These are phyloP conservation scores for Umbilicus rupestris DNA, from an alignment of 164 flowering plant genomes.

Conservation along the genomic window DNA sequence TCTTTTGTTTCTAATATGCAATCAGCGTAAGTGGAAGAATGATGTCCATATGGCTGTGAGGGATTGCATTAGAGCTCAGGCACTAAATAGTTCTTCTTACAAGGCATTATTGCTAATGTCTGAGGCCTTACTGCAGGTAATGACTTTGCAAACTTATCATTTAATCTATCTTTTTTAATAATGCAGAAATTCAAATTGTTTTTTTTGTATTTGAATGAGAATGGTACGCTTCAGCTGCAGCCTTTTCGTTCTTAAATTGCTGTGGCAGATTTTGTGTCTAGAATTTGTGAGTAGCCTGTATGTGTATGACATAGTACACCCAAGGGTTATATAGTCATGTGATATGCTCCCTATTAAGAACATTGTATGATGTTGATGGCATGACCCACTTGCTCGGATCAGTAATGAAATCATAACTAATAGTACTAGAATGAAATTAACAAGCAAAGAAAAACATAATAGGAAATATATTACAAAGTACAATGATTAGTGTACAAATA, in stretches of 20 bases:
- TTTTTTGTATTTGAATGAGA: not conserved
- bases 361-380: not conserved
- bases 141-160: not conserved
- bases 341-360: not conserved
- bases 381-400: not conserved
- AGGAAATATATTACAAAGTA: not conserved
- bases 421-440: not conserved
- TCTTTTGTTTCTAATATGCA: not conserved
- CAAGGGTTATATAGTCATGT: not conserved
- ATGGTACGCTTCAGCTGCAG: not conserved
- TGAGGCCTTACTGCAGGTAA: conserved; percentile 73
- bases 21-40: conserved; percentile 90
- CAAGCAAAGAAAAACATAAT: not conserved
- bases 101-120: conserved; percentile 57
- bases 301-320: too few species aligned
- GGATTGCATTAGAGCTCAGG: conserved; percentile 71
- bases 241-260: not conserved
- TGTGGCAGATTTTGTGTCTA: too few species aligned
- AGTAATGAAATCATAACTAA: not conserved
- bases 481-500: not conserved
- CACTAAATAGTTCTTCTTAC: conserved; percentile 50
- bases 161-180: not conserved
- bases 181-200: not conserved
- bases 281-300: too few species aligned
- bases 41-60: conserved; percentile 87